Evolutionary conservation across 345 rosid genomes (phyloP), one percentile per base, ranked within the genome.

Genomic region (Eucalyptus erythrocorys): DNA sequence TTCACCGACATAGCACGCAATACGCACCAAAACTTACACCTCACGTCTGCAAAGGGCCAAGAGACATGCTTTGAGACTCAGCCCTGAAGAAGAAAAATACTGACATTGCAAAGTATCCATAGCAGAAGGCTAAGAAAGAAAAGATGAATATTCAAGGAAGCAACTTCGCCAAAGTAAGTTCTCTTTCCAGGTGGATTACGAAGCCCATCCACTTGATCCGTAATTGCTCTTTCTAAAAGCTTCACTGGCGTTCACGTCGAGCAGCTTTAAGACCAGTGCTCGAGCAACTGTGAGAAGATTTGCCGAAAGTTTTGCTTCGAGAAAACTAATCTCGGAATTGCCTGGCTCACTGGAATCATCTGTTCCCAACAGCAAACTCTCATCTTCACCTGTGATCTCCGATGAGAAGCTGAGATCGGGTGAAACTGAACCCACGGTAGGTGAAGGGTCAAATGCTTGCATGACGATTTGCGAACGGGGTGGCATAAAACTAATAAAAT

Each of bases 11-110:
- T 13, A 48, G 50, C 50, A 13, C 50, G 5, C 50, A 6, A 48
- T 48, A 0, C 50, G 50, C 50, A 48, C 50, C 6, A 6, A 48
- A 48, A 48, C 50, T 2, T 48, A 48, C 68, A 6, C 17, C 17
- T 92, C 61, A 92, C 79, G 93, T 91, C 30, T 94, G 92, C 19
- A 34, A 80, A 26, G 88, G 87, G 86, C 95, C 92, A 79, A 13
- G 17, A 27, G 37, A 51, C 59, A 87, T 50, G 59, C 47, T 42
- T 48, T 66, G 66, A 19, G n/a, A 82, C 84, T 87, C 66, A 5
- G 86, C 48, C 68, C 79, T 37, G 87, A 88, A 82, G 90, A 27
- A 61, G 68, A 61, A 61, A 26, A 13, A 86, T 88, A 81, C 86
- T 85, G 86, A 90, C 32, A 27, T 61, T 21, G 84, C 87, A 48